Evolutionary conservation across 495 filamentous ascomycete genomes (phyloP), one percentile per base, ranked within the genome.

Genomic region (Annulohypoxylon nitens): DNA sequence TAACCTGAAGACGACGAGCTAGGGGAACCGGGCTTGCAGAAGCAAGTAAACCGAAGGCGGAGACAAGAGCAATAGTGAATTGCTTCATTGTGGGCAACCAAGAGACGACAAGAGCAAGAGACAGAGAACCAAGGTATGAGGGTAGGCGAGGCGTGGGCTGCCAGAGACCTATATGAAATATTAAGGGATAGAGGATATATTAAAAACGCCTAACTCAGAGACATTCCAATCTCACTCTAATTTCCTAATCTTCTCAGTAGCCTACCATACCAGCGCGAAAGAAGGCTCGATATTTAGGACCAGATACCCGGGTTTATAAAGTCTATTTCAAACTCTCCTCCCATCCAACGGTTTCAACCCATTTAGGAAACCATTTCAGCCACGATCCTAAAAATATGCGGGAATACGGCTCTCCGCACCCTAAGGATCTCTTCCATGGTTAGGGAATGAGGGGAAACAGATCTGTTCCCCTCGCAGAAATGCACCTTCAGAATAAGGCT

Each of bases 51-150:
- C 53, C 68, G 43, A 71, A 70, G 70, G 67, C 70, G 39, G 53
- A 69, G 45, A 72, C 55, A 61, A 74, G 51, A 43, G 57, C 64
- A 47, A 16, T 64, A 50, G 47, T 50, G 37, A 74, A 64, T 51
- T 43, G 51, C 70, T 64, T 74, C 76, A 78, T 78, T 39, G 68
- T 74, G 64, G 61, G 23, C 39, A 33, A 55, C 50, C 55, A 43
- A 23, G 34, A 39, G 33, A 39, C 45, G 37, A 43, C 9, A 34
- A 4, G 25, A 20, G 25, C 63, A 53, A 61, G 12, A 9, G 14
- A 57, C 20, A 16, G 36, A 61, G 18, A 55, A 14, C 37, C 30
- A 18, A 36, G 5, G 25, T 36, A 30, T 23, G 33, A 36, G 43
- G 23, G 8, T 20, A 34, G 37, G 34, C 16, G 26, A 48, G 18